phyloP scores from a whole-genome alignment of 371 early-diverging fungal genomes.

The Apophysomyces elegans region DNA sequence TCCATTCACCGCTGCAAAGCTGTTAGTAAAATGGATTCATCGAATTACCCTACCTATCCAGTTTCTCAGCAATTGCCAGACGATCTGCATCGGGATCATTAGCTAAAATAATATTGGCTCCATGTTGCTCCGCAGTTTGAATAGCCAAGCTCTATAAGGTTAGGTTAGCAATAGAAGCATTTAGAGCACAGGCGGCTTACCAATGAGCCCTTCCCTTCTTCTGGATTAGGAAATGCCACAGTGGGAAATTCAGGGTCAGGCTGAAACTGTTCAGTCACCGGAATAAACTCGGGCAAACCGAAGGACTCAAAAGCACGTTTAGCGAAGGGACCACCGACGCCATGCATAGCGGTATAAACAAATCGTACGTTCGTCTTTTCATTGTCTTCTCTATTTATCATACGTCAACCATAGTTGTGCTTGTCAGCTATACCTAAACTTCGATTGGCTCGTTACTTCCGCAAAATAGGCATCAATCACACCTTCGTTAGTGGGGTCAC shows the following conservation, averaged over 20 bases:
- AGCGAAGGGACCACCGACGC: constrained; percentile 87
- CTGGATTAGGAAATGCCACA: constrained; percentile 92
- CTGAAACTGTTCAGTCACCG: constrained; percentile 68
- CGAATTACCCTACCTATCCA: constrained; percentile 43
- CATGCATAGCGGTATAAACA: constrained; percentile 97
- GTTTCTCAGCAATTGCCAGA: constrained; percentile 87
- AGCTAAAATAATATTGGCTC: constrained; percentile 81
- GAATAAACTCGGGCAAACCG: constrained; percentile 66
- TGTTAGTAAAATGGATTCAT: neutral
- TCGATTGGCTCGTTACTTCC: constrained; percentile 54
- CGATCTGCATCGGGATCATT: constrained; percentile 99
- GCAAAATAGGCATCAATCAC: constrained; percentile 76
- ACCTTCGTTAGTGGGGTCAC: constrained; percentile 59
- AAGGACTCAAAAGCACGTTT: constrained; percentile 70
- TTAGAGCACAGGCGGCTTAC: constrained; percentile 27
- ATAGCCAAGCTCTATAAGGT: constrained; percentile 66
- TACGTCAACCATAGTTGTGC: neutral
- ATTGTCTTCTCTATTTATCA: constrained; percentile 48
- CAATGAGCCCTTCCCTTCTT: constrained; percentile 90
- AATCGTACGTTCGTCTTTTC: constrained; percentile 59
- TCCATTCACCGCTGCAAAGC: constrained; percentile 69
- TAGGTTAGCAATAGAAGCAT: neutral
- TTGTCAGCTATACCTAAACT: constrained; percentile 19
- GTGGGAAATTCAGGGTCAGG: constrained; percentile 96
- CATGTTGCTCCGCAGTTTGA: constrained; percentile 65